Base-by-base conservation (phyloP, 495 filamentous ascomycete genomes). In the Astrocystis sublimbata region DNA sequence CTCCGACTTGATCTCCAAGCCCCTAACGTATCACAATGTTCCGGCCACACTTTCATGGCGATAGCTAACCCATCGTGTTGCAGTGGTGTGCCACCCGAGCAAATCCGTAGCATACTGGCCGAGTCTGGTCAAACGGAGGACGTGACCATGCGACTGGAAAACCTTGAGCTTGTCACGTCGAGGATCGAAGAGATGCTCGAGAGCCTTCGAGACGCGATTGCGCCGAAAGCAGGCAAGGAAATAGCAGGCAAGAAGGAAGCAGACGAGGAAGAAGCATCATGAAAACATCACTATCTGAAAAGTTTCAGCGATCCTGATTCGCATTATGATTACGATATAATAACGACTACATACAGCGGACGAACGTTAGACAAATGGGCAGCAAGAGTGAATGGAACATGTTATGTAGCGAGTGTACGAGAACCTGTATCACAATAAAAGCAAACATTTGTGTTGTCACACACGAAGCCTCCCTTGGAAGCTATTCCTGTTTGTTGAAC, bases 141-240 rank as follows among this genome's bases (percentile, higher is more conserved):
- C 31, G 67, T 80, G 35, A 62, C 61, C 1, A 45, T 59, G 6
- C 51, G 75, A 31, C 54, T 79, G 60, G 68, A 68, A 55, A 63
- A 62, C 40, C 55, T 76, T 49, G 73, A 78, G 69, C 70, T 68
- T 58, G 64, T 68, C 21, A 63, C 69, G 15, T 61, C 61, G 28
- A 55, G 76, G 45, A 75, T 79, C 45, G 74, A 79, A 63, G 55
- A 43, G 6, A 53, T 78, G 65, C 41, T 79, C 50, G 47, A 36
- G 46, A 66, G 58, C 58, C 52, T 77, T 36, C 63, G 68, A 6
- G 64, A 45, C 26, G 61, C 36, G 57, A 38, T 46, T 6, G 64
- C 28, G 24, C 31, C 12, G 13, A 56, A 50, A 41, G 23, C 26
- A 13, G 33, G 35, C 19, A 12, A n/a, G 45, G 23, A 26, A 17